phyloP scores from a whole-genome alignment of 2,329 filamentous ascomycete species.

The Xylariaceae sp. region DNA sequence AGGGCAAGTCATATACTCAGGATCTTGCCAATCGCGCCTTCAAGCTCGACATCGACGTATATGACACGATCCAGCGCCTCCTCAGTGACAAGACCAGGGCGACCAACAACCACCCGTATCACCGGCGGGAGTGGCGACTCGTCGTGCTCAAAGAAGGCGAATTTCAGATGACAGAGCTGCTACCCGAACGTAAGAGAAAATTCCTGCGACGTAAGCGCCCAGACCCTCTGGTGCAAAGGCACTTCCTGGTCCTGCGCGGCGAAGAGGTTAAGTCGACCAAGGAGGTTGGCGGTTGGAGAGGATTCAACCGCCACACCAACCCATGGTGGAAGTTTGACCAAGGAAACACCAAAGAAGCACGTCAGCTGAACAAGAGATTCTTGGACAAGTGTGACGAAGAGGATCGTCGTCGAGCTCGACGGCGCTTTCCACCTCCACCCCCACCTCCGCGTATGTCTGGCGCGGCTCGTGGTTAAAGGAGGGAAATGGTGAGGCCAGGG shows the following conservation, averaged over 20 bases:
- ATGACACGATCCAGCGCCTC: constrained; percentile 13
- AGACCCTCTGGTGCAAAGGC: constrained; percentile 5
- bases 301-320: constrained; percentile 14
- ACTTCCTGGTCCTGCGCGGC: constrained; percentile 19
- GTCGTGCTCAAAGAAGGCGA: constrained; percentile 17
- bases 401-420: too few species aligned
- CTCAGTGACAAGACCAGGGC: constrained; percentile 13
- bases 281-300: constrained; percentile 16
- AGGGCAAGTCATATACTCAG: constrained; percentile 17
- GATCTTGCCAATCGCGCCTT: constrained; percentile 19
- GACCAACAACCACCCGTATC: constrained; percentile 18
- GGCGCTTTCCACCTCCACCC: too few species aligned
- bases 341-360: constrained; percentile 12
- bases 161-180: constrained; percentile 17
- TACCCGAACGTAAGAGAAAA: constrained; percentile 19
- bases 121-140: constrained; percentile 20
- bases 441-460: too few species aligned
- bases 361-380: constrained; percentile 10
- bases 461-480: too few species aligned
- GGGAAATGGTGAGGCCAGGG: too few species aligned
- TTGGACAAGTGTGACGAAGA: constrained; percentile 4
- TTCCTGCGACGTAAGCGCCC: constrained; percentile 15
- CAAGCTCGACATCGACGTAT: constrained; percentile 8
- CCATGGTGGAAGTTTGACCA: constrained; percentile 20
- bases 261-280: constrained; percentile 20